Percentiles rank a stretch among this genome's conserved stretches.
Conservation (phyloP, 2,329 filamentous ascomycete genomes). For the Sarocladium strictum region DNA sequence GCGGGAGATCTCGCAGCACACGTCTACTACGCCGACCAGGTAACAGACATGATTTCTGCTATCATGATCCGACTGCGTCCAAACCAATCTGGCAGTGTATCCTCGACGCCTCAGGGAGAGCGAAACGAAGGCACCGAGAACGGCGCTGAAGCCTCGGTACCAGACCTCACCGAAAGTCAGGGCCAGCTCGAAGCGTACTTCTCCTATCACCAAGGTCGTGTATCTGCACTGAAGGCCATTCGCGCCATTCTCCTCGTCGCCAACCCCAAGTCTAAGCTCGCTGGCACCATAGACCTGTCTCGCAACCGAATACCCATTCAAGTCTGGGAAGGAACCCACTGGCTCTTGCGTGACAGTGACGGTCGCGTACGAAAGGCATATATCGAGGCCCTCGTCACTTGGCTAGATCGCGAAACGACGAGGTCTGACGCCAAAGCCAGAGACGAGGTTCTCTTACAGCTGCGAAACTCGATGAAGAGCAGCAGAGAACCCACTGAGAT, state of each 20-base stretch:
- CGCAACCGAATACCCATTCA: conserved; percentile 71
- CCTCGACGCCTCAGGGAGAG: conserved; percentile 38
- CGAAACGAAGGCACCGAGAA: conserved; percentile 35
- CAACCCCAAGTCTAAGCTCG: conserved; percentile 58
- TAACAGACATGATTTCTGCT: conserved; percentile 85
- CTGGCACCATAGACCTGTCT: conserved; percentile 56
- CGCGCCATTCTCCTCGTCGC: conserved; percentile 79
- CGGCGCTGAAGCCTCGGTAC: conserved; percentile 24
- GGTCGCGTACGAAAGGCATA: conserved; percentile 78
- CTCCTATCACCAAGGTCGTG: conserved; percentile 47
- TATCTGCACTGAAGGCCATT: conserved; percentile 68
- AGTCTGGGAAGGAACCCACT: conserved; percentile 95
- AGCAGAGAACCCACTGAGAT: conserved; percentile 33
- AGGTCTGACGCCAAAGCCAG: conserved; percentile 56
- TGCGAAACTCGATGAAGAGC: conserved; percentile 36
- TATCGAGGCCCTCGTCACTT: conserved; percentile 73
- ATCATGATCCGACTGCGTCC: conserved; percentile 76
- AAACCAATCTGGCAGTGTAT: conserved; percentile 35
- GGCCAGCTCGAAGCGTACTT: conserved; percentile 46
- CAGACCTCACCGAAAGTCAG: conserved; percentile 38
- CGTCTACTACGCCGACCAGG: conserved; percentile 94
- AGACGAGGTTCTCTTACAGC: conserved; percentile 46
- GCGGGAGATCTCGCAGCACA: conserved; percentile 91
- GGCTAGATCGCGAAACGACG: conserved; percentile 77
- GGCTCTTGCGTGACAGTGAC: conserved; percentile 77